Base-by-base conservation (phyloP, 441 rosid species). In the Monsonia emarginata region DNA sequence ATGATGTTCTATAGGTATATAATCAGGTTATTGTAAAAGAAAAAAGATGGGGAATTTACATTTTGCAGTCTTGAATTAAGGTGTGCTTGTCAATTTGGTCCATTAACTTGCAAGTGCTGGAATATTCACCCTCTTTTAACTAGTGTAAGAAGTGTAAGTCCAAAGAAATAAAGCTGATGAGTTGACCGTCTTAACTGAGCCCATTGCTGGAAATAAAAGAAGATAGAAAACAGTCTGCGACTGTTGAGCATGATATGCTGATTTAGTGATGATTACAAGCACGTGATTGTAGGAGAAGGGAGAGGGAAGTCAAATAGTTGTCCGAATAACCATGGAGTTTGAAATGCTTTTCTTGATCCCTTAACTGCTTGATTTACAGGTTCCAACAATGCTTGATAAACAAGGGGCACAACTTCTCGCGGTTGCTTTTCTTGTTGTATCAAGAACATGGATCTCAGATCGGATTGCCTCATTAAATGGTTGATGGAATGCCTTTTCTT, bases 381-480 rank as follows among this genome's bases (percentile, higher is more conserved):
- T 92, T 52, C 99, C 99, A 25, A 81, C 96, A 16, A 65, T 90
- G 68, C 73, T 95, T 71, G 98, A 95, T 78, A 92, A 85, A 81
- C 99, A 95, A 86, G 99, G 99, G 65, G 90, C 81, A 58, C 95
- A 90, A 62, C 80, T 95, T 58, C 88, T 92, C 76, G 83, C 93
- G 44, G 91, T 95, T 69, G 87, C 95, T 76, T 76, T 87, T 64
- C 95, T 95, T 75, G 98, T 95, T 56, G 78, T 92, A 71, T 92
- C 98, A 28, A 87, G 97, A 86, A 95, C 99, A 65, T 83, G 88
- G 95, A 80, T 91, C 65, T 91, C 99, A n/a, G 99, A 95, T 80
- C 83, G 99, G 65, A 95, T 95, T 71, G 99, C 99, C 68, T 88
- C 97, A 63, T 79, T 95, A 76, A 95, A 95, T 72, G 98, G 97